These are phyloP conservation scores for Sisymbrium altissimum DNA, from an alignment of 345 rosid species.

Conservation along the genomic window DNA sequence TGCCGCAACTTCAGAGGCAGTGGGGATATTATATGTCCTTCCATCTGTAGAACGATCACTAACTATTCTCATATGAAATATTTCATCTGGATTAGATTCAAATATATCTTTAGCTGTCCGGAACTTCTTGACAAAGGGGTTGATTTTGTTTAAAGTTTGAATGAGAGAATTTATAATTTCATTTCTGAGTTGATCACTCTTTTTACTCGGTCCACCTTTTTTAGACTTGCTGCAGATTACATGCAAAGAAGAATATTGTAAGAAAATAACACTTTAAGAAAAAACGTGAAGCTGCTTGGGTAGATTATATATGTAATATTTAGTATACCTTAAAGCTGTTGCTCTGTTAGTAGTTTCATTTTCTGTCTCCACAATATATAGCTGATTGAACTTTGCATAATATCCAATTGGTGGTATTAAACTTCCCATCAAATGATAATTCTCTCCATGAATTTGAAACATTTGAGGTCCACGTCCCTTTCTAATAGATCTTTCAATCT, in stretches of 20 bases:
- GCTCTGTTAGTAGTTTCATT: neutral
- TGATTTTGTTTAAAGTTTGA: no score
- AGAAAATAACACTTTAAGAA: no score
- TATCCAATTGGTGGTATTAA: rapidly evolving
- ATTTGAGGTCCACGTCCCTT: no score
- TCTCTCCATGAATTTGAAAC: neutral
- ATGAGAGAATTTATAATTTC: no score
- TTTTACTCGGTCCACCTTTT: no score
- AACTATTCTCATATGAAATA: neutral
- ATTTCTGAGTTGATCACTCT: no score
- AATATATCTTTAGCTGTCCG: neutral
- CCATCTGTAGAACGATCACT: neutral
- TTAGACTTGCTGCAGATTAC: neutral
- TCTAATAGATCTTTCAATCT: no score
- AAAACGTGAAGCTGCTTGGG: no score
- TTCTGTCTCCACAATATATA: neutral
- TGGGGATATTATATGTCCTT: neutral
- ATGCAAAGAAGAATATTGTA: no score
- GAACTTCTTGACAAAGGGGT: neutral
- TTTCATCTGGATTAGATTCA: neutral
- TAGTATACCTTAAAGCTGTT: neutral
- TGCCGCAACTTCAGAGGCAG: neutral
- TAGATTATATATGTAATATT: no score
- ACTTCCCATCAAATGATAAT: neutral
- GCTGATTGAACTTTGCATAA: neutral